Conservation (phyloP, 2,329 filamentous ascomycete genomes). For the Penicillium italicum region DNA sequence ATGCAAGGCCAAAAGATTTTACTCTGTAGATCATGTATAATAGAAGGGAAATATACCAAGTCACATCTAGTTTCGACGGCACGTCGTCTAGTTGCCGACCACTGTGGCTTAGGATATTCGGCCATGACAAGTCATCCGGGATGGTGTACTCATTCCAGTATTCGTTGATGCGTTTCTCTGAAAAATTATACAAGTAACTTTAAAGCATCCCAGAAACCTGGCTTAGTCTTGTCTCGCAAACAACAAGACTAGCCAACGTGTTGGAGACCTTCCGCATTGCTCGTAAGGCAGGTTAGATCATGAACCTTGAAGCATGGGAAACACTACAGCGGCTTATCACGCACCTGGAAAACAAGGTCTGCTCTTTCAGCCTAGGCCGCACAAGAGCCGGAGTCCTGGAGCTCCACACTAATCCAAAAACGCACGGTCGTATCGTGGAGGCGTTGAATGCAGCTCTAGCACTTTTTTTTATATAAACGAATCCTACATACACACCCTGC, state of each 20-base stretch:
- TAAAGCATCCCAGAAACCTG: conserved; percentile 46
- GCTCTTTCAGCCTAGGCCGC: conserved; percentile 27
- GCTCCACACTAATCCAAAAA: conserved; percentile 12
- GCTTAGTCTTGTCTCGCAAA: conserved; percentile 45
- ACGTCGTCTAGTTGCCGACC: conserved; percentile 40
- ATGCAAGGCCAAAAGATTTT: neutral
- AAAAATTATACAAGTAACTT: conserved; percentile 40
- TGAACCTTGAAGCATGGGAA: conserved; percentile 26
- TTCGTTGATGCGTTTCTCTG: conserved; percentile 51
- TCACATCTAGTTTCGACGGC: conserved; percentile 36
- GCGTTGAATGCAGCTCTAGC: conserved; percentile 42
- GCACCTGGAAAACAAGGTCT: conserved; percentile 35
- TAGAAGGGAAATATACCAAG: neutral
- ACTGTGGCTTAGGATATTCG: conserved; percentile 44
- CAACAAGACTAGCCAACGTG: conserved; percentile 43
- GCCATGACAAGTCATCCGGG: conserved; percentile 44
- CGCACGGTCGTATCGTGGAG: conserved; percentile 35
- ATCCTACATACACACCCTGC: conserved; percentile 40
- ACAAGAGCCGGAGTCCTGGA: conserved; percentile 10
- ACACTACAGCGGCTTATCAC: conserved; percentile 28
- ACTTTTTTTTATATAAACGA: conserved; percentile 44
- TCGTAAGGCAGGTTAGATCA: conserved; percentile 6
- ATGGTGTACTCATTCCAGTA: conserved; percentile 52
- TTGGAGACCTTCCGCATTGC: conserved; percentile 28
- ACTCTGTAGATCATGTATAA: neutral